Evolutionary conservation across 2,329 filamentous ascomycete genomes (phyloP), one percentile per base, ranked within the genome.

Genomic region (Clonostachys chloroleuca): DNA sequence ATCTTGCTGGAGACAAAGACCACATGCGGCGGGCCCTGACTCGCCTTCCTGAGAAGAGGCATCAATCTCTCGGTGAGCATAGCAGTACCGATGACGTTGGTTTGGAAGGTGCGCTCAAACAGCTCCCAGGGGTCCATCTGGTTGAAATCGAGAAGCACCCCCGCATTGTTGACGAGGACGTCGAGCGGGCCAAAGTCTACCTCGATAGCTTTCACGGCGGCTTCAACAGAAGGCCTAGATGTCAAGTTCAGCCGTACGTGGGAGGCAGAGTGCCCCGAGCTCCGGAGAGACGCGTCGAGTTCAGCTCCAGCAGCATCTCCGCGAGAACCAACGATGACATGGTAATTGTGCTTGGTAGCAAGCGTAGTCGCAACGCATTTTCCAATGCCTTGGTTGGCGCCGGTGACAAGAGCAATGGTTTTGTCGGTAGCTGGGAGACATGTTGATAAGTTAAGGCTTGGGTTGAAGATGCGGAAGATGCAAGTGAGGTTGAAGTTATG

Each of bases 161-260:
- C 84, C 1, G 84, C 83, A 48, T 74, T 76, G 63, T 73, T 77
- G 64, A 80, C 68, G 13, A 84, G 67, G 40, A 86, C 74, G 51
- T 83, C 77, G 45, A 87, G 72, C 39, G 54, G 58, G 36, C 59
- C 63, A 52, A 77, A 72, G 47, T 73, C 70, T 41, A 67, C 60
- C 6, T 69, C 64, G 42, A 87, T 65, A 39, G 80, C 69, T 2
- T 77, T 56, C 17, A 74, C 75, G 12, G 83, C 68, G 2, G 70
- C 68, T 34, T 72, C 61, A 44, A 87, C 77, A n/a, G 82, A 77
- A 1, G 71, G 64, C 56, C 83, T 80, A 49, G 77, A 73, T 13
- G 77, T 79, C 0, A 86, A 72, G 56, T 86, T 83, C 47, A 78
- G 77, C 4, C 75, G 69, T 6, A 77, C 60, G 1, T 42, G 12